Evolutionary conservation across 2,329 filamentous ascomycete genomes (phyloP), one percentile per base, ranked within the genome.

Genomic region (Diplodia mutila): DNA sequence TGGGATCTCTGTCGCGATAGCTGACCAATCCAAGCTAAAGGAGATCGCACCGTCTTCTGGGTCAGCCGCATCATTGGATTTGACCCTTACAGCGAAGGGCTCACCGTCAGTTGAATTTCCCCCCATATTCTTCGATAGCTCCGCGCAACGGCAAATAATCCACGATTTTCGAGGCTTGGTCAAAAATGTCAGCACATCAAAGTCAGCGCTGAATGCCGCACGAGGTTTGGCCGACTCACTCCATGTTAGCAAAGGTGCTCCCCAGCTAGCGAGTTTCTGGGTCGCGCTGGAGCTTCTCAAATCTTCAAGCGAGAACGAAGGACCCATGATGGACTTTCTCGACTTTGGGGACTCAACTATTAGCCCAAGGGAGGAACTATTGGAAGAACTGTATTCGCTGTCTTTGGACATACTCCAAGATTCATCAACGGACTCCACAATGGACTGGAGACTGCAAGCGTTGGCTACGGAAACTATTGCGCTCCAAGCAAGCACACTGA

Each of bases 401-500:
- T 89, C 92, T 0, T 83, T 92, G 1, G 83, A 85, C 1, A 77
- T 89, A 0, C 79, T 95, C 23, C 83, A 85, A 0, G 75, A 81
- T 1, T 76, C 80, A 11, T 72, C 75, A 14, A 66, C 73, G 4
- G 78, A 82, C 1, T 67, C 75, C 0, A 71, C 71, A 3, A 71
- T 77, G 18, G 90, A 95, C 73, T 93, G 91, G 91, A 87, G 90
- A 37, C 78, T 93, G 23, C 87, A 91, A 75, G 91, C 92, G 1
- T 85, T 97, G 39, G 91, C 94, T 0, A 80, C 99, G 1, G 94
- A 98, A 76, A 86, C 90, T 1, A 84, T 94, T 7, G 90, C 93
- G 0, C 86, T 94, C 66, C 90, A 93, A 69, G 92, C 94, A 2
- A 83, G 86, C 29, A 87, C 87, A 21, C 82, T 91, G 46, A 85